phyloP scores from a whole-genome alignment of 2,329 filamentous ascomycete species.

The Calonectria leucothoes region DNA sequence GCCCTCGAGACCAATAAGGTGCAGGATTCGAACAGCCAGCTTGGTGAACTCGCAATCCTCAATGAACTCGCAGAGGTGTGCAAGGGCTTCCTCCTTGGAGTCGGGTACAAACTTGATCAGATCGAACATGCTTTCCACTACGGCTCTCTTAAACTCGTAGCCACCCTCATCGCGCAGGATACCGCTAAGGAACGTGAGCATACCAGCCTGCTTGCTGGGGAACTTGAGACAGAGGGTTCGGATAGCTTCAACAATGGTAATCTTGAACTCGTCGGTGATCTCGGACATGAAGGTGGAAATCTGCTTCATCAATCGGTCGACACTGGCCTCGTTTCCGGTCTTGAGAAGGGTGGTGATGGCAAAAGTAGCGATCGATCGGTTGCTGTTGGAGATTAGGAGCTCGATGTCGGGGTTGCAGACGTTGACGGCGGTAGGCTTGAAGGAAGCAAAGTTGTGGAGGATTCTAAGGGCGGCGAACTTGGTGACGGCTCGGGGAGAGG shows the following conservation, averaged over 20 bases:
- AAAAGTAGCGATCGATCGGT: conserved; percentile 97
- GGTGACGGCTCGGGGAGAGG: conserved; percentile 92
- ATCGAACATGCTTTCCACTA: conserved; percentile 99
- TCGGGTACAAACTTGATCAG: conserved; percentile 99
- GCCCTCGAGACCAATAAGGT: conserved; percentile 93
- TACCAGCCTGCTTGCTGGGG: conserved; percentile 96
- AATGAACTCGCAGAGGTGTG: conserved; percentile 98
- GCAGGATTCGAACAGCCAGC: conserved; percentile 92
- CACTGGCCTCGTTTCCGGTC: conserved; percentile 97
- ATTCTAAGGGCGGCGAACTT: conserved; percentile 98
- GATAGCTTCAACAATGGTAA: conserved; percentile 99
- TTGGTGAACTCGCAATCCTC: conserved; percentile 99
- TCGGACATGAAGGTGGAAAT: conserved; percentile 99
- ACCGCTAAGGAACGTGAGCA: conserved; percentile 97
- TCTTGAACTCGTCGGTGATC: conserved; percentile 99
- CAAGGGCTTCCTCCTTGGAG: conserved; percentile 82
- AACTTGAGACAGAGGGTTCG: conserved; percentile 97
- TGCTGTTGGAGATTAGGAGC: conserved; percentile 94
- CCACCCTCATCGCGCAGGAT: conserved; percentile 96
- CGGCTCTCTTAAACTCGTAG: conserved; percentile 97
- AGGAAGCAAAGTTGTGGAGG: conserved; percentile 94
- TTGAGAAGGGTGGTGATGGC: conserved; percentile 98
- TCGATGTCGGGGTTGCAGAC: conserved; percentile 98
- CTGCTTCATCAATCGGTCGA: conserved; percentile 98
- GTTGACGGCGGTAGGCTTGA: conserved; percentile 93